Conservation (phyloP, 2,329 filamentous ascomycete species). For the Fusarium vanettenii region DNA sequence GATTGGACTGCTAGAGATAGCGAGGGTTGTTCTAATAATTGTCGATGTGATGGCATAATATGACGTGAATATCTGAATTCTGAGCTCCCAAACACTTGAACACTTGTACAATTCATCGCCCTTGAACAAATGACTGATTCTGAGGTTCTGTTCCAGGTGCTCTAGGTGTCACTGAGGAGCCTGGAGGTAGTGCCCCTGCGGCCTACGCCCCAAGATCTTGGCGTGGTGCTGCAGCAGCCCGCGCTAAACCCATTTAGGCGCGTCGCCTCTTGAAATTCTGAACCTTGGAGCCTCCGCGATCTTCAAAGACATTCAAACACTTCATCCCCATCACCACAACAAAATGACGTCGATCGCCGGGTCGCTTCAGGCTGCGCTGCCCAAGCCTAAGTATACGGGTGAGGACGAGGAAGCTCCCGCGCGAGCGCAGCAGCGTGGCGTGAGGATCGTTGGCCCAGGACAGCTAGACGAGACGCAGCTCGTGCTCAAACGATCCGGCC, state of each 20-base stretch:
- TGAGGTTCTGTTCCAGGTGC: neutral
- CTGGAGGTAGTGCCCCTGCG: no score
- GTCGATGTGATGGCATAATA: neutral
- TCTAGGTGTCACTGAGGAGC: neutral
- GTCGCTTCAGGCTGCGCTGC: slow-evolving; percentile 82
- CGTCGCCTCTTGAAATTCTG: slow-evolving; percentile 50
- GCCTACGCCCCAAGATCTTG: slow-evolving; percentile 8
- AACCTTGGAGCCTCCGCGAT: slow-evolving; percentile 34
- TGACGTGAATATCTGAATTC: neutral
- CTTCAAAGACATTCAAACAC: slow-evolving; percentile 34
- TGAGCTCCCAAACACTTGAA: neutral
- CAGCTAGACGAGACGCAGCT: slow-evolving; percentile 89
- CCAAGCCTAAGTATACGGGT: slow-evolving; percentile 90
- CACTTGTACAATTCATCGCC: neutral
- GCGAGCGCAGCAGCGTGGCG: slow-evolving; percentile 80
- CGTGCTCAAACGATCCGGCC: slow-evolving; percentile 83
- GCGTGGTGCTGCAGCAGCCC: neutral
- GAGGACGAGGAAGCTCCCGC: slow-evolving; percentile 85
- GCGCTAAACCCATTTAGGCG: slow-evolving; percentile 46
- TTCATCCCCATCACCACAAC: slow-evolving; percentile 33
- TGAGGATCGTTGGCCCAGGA: slow-evolving; percentile 82
- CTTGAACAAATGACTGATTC: neutral
- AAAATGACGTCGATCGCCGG: slow-evolving; percentile 75
- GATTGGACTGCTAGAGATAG: slow-evolving; percentile 22
- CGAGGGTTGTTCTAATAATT: slow-evolving; percentile 14